Base-by-base conservation (phyloP, 441 rosid genomes). In the Biscutella laevigata region DNA sequence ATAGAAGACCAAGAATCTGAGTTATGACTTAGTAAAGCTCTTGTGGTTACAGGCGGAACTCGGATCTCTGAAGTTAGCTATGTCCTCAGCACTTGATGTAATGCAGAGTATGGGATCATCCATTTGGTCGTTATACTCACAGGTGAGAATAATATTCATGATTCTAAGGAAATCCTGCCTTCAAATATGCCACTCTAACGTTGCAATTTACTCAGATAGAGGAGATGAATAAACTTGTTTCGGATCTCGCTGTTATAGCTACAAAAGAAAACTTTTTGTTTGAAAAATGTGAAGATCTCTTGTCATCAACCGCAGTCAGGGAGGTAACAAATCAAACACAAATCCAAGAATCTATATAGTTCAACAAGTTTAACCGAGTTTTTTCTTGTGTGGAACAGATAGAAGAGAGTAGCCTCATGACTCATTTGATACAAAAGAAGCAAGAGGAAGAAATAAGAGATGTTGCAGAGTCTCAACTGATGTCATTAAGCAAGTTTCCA, bases 51-150 rank as follows among this genome's bases (percentile, higher is more conserved):
- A 91, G 98, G 91, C 64, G 25, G 86, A 88, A 57, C 69, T 62
- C 7, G 79, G 78, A 60, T 73, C 88, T 15, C 47, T 91, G 72
- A 73, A 84, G 77, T 69, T 66, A 39, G 94, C 95, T 70, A 57
- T 88, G 75, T 74, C 77, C 68, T 85, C 94, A 17, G 96, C 95
- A 52, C 77, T 85, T 53, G 90, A 83, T 62, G 82, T 91, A 53
- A 78, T 91, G 95, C 84, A 80, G 64, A 74, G 72, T 32, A 78
- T 81, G 73, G 95, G 86, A 79, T 71, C 83, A 53, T 83, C 94
- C 46, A 75, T 82, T 30, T 77, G 72, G 60, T 74, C 82, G 39
- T 71, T 79, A 61, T 71, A 76, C 45, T 72, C 88, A 7, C 80
- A 79, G 82, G 79, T 70, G 58, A n/a, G n/a, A n/a, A n/a, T n/a